A percentile compares a stretch with the other conserved stretches of the same genome.
These are phyloP conservation scores for Talaromyces sp. DNA, from an alignment of 2,329 filamentous ascomycete genomes.

Conservation along the genomic window DNA sequence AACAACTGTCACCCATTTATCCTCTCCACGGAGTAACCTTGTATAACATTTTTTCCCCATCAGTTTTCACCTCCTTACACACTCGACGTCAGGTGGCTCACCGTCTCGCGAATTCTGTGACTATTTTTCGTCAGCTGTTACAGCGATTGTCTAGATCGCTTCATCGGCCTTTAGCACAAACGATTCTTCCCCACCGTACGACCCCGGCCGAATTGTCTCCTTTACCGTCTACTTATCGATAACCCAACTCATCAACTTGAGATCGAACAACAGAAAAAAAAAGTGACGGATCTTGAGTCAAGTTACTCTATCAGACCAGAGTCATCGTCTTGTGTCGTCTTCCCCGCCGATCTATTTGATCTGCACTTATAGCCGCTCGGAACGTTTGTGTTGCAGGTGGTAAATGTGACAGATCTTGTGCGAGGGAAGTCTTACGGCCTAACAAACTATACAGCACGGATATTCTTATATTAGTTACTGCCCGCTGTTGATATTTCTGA, in stretches of 20 bases:
- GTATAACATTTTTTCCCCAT: not conserved
- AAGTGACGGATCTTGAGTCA: not conserved
- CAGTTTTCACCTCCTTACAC: not conserved
- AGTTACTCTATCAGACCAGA: not conserved
- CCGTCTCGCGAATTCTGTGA: not conserved
- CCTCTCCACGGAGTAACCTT: not conserved
- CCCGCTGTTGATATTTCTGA: not conserved
- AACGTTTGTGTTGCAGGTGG: conserved; percentile 2
- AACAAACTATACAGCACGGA: not conserved
- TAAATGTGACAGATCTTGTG: conserved; percentile 5
- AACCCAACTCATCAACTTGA: not conserved
- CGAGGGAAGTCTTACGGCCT: not conserved
- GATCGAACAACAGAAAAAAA: not conserved
- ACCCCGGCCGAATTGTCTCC: not conserved
- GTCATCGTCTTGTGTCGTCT: not conserved
- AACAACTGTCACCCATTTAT: not conserved
- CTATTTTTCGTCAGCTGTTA: not conserved
- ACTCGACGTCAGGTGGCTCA: not conserved
- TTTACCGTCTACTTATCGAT: not conserved
- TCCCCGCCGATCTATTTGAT: not conserved
- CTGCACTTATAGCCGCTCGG: conserved; percentile 1
- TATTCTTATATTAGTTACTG: not conserved
- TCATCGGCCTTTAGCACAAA: not conserved
- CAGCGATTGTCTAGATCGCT: not conserved
- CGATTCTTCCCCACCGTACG: not conserved